A percentile compares a stretch with the other conserved stretches of the same genome.
Conservation (phyloP, 139 green algal species). For the Axilococcus clingmanii region DNA sequence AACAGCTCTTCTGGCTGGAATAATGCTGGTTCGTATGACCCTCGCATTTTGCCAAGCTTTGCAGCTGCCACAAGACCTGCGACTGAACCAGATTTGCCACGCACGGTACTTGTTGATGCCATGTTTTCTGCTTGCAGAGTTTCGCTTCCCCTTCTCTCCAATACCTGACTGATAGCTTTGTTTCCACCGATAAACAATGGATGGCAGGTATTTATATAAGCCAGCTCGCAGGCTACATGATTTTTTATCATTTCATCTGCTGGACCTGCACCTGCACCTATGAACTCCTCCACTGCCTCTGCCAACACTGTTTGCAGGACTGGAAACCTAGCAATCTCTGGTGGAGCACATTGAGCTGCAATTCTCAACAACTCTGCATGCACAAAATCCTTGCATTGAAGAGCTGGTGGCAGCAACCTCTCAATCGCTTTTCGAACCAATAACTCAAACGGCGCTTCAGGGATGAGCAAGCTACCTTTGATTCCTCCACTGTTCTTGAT, state of each 20-base stretch:
- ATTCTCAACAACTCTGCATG: constrained; percentile 78
- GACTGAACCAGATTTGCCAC: background rate
- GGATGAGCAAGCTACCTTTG: constrained; percentile 69
- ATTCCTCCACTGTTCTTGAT: constrained; percentile 89
- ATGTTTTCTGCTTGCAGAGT: background rate
- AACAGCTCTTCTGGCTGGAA: constrained; percentile 39
- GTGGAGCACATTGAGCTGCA: constrained; percentile 52
- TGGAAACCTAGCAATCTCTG: constrained; percentile 60
- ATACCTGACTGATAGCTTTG: constrained; percentile 49
- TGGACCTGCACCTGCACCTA: constrained; percentile 48
- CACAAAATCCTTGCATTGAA: constrained; percentile 64
- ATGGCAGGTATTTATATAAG: constrained; percentile 96
- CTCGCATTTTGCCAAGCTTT: background rate
- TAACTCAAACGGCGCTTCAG: constrained; percentile 93
- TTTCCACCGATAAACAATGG: constrained; percentile 78
- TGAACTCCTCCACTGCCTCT: constrained; percentile 61
- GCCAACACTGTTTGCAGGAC: constrained; percentile 43
- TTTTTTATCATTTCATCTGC: constrained; percentile 53
- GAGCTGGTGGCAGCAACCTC: constrained; percentile 55
- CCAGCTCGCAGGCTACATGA: constrained; percentile 74
- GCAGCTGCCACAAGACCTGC: constrained; percentile 3
- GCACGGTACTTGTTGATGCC: no score
- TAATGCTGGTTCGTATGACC: constrained; percentile 25
- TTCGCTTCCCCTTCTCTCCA: constrained; percentile 4
- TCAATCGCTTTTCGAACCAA: constrained; percentile 67